Percentiles rank a stretch among this genome's conserved stretches.
Evolutionary conservation across 371 early-diverging fungal species (phyloP).

Genomic region (Blakeslea trispora): DNA sequence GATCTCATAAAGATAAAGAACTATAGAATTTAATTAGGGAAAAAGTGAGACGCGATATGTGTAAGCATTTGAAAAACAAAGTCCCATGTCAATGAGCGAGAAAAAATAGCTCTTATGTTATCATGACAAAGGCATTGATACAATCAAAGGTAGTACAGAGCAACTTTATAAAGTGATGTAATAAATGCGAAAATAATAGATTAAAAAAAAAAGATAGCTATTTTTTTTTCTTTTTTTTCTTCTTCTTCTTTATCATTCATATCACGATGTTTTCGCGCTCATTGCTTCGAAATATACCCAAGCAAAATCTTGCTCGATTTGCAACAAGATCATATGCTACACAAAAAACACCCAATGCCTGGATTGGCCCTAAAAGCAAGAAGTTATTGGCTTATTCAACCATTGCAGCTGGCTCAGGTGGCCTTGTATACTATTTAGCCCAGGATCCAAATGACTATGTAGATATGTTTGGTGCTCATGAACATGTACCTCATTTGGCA

Average conservation of each 20-base stretch:
- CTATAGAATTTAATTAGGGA: too few relatives aligned
- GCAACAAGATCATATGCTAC: background rate
- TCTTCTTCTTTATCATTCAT: background rate
- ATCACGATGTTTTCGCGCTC: slow-evolving; percentile 20
- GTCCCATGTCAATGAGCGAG: too few relatives aligned
- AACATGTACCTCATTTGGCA: slow-evolving; percentile 32
- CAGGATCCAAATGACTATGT: slow-evolving; percentile 30
- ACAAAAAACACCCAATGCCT: slow-evolving; percentile 4
- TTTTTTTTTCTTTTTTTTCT: background rate
- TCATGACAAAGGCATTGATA: background rate
- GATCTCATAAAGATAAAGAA: too few relatives aligned
- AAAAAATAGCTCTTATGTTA: too few relatives aligned
- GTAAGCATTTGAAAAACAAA: too few relatives aligned
- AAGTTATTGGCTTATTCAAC: background rate
- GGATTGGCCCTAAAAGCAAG: slow-evolving; percentile 17
- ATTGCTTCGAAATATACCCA: slow-evolving; percentile 1
- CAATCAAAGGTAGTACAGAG: background rate
- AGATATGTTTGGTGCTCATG: slow-evolving; percentile 25
- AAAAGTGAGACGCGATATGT: too few relatives aligned
- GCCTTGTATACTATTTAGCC: slow-evolving; percentile 20
- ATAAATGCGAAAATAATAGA: background rate
- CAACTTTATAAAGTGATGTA: slow-evolving; percentile 5
- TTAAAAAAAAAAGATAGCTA: background rate
- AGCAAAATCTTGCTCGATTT: background rate
- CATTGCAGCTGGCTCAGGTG: background rate